Evolutionary conservation across 139 green algal genomes (phyloP).

Genomic region (Marvania coccoides): DNA sequence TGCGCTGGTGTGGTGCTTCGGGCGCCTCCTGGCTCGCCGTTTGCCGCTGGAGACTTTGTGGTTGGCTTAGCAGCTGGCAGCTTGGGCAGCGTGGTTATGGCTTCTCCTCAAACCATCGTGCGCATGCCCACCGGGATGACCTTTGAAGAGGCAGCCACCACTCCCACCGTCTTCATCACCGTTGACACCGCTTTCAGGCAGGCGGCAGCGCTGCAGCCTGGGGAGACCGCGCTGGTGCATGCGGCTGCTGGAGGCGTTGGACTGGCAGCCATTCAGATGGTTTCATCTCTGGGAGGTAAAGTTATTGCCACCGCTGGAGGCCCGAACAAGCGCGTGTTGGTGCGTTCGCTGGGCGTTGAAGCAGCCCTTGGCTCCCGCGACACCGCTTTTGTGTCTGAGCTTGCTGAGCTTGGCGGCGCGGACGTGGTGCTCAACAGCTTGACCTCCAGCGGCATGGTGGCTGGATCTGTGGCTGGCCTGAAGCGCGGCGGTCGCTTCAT

Average conservation of each 20-base stretch:
- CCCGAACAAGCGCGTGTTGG: conserved; percentile 47
- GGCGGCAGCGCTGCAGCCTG: conserved; percentile 9
- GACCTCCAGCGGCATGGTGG: conserved; percentile 80
- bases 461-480: conserved; percentile 54
- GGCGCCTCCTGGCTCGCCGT: not conserved
- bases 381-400: conserved; percentile 48
- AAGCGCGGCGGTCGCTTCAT: conserved; percentile 47
- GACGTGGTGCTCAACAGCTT: conserved; percentile 75
- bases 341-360: conserved; percentile 38
- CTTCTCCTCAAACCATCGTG: conserved; percentile 49
- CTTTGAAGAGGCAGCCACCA: conserved; percentile 67
- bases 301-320: conserved; percentile 46
- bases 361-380: conserved; percentile 48
- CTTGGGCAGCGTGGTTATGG: conserved; percentile 60
- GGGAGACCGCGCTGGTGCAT: conserved; percentile 57
- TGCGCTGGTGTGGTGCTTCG: conserved; percentile 41
- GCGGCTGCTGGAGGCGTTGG: conserved; percentile 74
- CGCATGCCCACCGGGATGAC: conserved; percentile 42
- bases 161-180: conserved; percentile 79
- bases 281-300: conserved; percentile 25
- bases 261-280: conserved; percentile 59
- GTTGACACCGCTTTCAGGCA: conserved; percentile 39
- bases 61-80: conserved; percentile 71
- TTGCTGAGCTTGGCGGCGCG: conserved; percentile 42
- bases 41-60: conserved; percentile 29